Conservation (phyloP, 805 yeast species). For the Pichia occidentalis region DNA sequence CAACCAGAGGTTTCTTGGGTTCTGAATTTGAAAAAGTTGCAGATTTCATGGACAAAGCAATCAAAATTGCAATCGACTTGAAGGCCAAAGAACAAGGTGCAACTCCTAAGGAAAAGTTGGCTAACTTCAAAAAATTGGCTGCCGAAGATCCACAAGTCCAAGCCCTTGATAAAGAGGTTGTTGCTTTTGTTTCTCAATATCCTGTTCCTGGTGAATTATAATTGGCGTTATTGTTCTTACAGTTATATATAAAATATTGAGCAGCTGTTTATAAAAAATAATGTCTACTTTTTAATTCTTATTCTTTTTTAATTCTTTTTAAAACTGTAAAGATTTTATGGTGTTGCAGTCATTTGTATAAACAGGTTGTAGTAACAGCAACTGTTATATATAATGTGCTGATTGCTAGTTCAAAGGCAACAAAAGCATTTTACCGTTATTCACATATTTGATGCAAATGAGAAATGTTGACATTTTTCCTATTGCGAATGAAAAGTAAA, state of each 20-base stretch:
- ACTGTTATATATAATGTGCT: too few species aligned
- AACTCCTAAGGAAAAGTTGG: slow-evolving; percentile 52
- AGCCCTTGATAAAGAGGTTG: slow-evolving; percentile 57
- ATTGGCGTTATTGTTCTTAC: too few species aligned
- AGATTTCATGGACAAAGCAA: slow-evolving; percentile 72
- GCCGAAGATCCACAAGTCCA: slow-evolving; percentile 55
- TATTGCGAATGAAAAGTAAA: slow-evolving; percentile 2
- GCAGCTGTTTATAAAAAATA: too few species aligned
- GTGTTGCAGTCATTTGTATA: too few species aligned
- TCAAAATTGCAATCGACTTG: slow-evolving; percentile 56
- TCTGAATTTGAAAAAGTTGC: slow-evolving; percentile 79
- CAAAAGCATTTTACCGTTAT: too few species aligned
- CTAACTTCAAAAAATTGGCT: slow-evolving; percentile 66
- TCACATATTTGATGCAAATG: too few species aligned
- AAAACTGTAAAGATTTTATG: too few species aligned
- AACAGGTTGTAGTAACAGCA: too few species aligned
- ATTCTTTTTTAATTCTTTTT: too few species aligned
- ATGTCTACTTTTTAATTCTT: too few species aligned
- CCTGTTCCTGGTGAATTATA: slow-evolving; percentile 84
- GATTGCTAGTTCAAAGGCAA: too few species aligned
- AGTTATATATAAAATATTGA: too few species aligned
- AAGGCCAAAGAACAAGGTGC: slow-evolving; percentile 54
- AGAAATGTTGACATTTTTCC: slow-evolving; percentile 7
- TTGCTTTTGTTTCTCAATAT: slow-evolving; percentile 63
- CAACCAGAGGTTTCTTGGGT: slow-evolving; percentile 84